Conservation (phyloP, 2,329 filamentous ascomycete genomes). For the Scleromitrula shiraiana region DNA sequence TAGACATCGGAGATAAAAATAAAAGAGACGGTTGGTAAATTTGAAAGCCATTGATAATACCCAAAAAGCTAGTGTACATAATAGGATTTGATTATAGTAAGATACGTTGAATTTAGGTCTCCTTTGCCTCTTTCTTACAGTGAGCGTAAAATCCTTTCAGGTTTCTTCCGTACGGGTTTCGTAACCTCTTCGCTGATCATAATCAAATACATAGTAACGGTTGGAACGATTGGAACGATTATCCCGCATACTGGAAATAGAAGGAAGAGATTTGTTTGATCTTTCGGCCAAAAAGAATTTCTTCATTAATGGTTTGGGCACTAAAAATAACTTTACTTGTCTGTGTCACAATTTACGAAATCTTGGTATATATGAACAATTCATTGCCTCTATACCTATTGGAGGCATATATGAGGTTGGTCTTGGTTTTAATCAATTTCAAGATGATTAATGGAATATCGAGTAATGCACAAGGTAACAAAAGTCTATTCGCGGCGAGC, state of each 20-base stretch:
- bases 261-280: constrained; percentile 3
- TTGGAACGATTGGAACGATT: background rate
- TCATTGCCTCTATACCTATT: background rate
- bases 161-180: background rate
- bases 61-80: background rate
- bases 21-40: background rate
- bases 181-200: background rate
- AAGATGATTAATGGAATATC: background rate
- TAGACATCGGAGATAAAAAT: background rate
- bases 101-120: no score
- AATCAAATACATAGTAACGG: no score
- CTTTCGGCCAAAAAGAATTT: background rate
- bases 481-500: background rate
- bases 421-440: background rate
- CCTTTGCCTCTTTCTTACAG: no score
- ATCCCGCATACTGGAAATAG: constrained; percentile 3
- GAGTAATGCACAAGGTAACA: constrained; percentile 5
- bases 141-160: background rate
- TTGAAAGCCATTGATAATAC: constrained; percentile 3
- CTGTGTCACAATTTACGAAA: background rate
- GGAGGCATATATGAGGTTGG: background rate
- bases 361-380: background rate
- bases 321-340: background rate
- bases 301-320: no score
- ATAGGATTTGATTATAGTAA: no score